Evolutionary conservation across 2,329 filamentous ascomycete species (phyloP).

Genomic region (Colletotrichum orchidophilum): DNA sequence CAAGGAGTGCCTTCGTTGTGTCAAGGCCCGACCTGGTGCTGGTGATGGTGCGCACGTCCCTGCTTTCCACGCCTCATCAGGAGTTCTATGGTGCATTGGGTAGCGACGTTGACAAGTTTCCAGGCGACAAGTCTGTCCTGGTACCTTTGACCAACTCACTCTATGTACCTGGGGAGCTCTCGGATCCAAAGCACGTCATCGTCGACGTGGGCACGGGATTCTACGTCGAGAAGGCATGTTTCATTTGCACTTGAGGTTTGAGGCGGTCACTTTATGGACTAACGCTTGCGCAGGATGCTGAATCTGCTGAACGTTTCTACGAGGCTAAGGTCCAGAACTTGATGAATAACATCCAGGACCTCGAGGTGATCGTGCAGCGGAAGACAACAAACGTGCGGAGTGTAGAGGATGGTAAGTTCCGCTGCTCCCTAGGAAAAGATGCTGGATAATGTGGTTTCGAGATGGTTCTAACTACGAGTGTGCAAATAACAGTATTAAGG

Average conservation of each 20-base stretch:
- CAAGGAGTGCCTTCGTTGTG: slow-evolving; percentile 84
- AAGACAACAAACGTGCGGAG: slow-evolving; percentile 88
- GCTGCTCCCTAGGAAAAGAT: not conserved
- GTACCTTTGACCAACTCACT: slow-evolving; percentile 96
- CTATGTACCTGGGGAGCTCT: slow-evolving; percentile 87
- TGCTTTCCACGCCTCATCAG: not conserved
- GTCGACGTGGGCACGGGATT: slow-evolving; percentile 96
- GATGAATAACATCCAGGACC: slow-evolving; percentile 61
- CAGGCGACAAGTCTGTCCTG: slow-evolving; percentile 66
- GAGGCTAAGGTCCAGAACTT: slow-evolving; percentile 65
- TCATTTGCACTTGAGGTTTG: slow-evolving; percentile 6
- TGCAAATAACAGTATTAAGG: not conserved
- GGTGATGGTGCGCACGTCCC: slow-evolving; percentile 41
- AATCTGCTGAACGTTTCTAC: slow-evolving; percentile 66
- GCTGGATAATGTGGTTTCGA: not conserved
- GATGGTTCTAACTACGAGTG: not conserved
- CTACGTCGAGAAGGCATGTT: slow-evolving; percentile 86
- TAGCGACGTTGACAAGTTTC: not conserved
- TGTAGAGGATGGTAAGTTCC: slow-evolving; percentile 81
- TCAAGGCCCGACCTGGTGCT: slow-evolving; percentile 58
- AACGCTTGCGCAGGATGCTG: slow-evolving; percentile 40
- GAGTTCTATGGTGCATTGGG: not conserved
- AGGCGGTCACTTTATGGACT: not conserved
- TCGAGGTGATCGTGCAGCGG: slow-evolving; percentile 65
- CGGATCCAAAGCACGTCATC: slow-evolving; percentile 79